A percentile compares a stretch with the other conserved stretches of the same genome.
phyloP scores from a whole-genome alignment of 768 basidiomycete genomes.

The Leucocoprinus leucothites region DNA sequence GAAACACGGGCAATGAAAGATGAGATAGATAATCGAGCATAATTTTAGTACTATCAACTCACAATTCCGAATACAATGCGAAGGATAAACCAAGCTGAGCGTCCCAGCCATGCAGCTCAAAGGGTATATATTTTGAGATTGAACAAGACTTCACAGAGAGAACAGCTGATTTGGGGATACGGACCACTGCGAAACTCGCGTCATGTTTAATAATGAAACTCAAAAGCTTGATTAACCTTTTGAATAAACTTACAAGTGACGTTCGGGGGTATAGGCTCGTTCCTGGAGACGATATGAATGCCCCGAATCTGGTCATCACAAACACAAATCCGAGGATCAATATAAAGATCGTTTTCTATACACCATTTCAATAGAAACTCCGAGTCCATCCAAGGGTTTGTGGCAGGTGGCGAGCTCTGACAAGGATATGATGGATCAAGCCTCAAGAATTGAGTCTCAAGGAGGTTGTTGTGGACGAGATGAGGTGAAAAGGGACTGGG shows the following conservation, averaged over 20 bases:
- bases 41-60: too few relatives aligned
- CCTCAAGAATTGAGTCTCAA: too few relatives aligned
- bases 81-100: conserved; percentile 61
- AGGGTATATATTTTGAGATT: conserved; percentile 39
- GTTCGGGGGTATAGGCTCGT: conserved; percentile 27
- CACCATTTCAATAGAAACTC: conserved; percentile 45
- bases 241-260: conserved; percentile 29
- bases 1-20: conserved; percentile 13
- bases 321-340: conserved; percentile 45
- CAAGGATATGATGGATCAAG: too few relatives aligned
- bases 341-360: conserved; percentile 35
- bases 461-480: background rate
- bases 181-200: conserved; percentile 44
- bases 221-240: background rate
- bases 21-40: background rate
- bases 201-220: background rate
- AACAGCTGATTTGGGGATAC: conserved; percentile 60
- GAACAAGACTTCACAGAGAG: conserved; percentile 59
- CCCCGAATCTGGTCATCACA: conserved; percentile 22
- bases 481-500: background rate
- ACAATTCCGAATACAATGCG: conserved; percentile 68
- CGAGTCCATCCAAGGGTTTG: background rate
- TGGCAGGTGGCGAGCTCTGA: too few relatives aligned
- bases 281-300: conserved; percentile 34
- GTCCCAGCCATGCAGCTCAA: conserved; percentile 49